These are phyloP conservation scores for Saururus chinensis DNA, from an alignment of 164 flowering plant genomes.

Conservation along the genomic window DNA sequence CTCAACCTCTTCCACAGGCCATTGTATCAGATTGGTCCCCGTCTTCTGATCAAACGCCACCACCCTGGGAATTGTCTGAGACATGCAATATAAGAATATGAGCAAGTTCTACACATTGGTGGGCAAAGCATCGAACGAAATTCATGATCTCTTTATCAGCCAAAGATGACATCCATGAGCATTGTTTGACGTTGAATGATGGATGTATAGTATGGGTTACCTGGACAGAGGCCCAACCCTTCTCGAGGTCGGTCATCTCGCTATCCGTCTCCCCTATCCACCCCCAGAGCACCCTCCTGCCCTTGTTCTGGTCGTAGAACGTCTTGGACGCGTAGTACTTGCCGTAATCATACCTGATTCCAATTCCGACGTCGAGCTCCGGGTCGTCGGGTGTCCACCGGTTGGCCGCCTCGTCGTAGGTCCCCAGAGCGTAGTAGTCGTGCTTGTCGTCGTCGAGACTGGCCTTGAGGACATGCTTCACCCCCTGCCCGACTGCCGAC, in stretches of 20 bases:
- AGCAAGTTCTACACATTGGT: background rate
- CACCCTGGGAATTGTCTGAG: constrained; percentile 48
- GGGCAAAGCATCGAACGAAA: too few relatives aligned
- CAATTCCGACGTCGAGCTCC: constrained; percentile 56
- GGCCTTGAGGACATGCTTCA: constrained; percentile 69
- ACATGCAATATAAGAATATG: background rate
- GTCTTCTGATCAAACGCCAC: constrained; percentile 52
- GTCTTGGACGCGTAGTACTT: constrained; percentile 77
- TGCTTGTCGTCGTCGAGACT: constrained; percentile 59
- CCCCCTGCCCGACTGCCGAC: constrained; percentile 41
- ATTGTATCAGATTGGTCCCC: constrained; percentile 50
- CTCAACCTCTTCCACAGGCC: constrained; percentile 82
- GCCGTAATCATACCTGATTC: constrained; percentile 61
- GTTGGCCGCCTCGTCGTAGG: constrained; percentile 25
- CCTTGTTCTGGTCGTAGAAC: constrained; percentile 57
- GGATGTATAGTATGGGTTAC: constrained; percentile 45
- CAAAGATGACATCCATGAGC: background rate
- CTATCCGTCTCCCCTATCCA: constrained; percentile 73
- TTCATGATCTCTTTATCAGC: too few relatives aligned
- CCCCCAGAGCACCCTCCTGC: constrained; percentile 74
- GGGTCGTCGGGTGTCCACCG: constrained; percentile 65
- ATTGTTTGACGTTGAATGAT: background rate
- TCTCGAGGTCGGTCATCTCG: constrained; percentile 42
- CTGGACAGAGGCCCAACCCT: constrained; percentile 11
- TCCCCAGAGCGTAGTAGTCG: constrained; percentile 76